Evolutionary conservation across 176 grass and related monocot genomes (phyloP).

Genomic region (Aechmea fasciata): DNA sequence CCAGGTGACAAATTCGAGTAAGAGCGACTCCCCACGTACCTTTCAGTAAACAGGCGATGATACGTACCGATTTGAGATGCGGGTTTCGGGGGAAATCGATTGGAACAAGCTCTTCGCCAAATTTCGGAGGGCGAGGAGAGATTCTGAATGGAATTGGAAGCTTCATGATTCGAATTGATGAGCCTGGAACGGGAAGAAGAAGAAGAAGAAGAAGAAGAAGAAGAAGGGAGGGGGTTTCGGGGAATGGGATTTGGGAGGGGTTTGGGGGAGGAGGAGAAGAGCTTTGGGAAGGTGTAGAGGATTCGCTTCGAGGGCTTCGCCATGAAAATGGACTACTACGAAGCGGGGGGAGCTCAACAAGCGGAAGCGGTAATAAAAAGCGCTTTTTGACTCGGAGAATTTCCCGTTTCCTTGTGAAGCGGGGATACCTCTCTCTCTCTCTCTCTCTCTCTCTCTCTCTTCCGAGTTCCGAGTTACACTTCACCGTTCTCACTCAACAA

Average conservation of each 20-base stretch:
- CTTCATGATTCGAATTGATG: neutral
- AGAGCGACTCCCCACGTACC: neutral
- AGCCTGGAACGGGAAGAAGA: neutral
- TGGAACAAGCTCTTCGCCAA: slow-evolving; percentile 10
- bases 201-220: neutral
- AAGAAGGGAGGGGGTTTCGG: neutral
- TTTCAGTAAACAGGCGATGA: slow-evolving; percentile 15
- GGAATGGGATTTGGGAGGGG: slow-evolving; percentile 1
- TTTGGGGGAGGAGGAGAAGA: slow-evolving; percentile 12
- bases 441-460: too few relatives aligned
- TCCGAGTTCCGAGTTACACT: too few relatives aligned
- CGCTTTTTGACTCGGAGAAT: too few relatives aligned
- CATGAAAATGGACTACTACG: slow-evolving; percentile 14
- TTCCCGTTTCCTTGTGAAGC: too few relatives aligned
- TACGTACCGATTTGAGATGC: slow-evolving; percentile 13
- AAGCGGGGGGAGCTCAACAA: too few relatives aligned
- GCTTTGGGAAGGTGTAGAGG: slow-evolving; percentile 25
- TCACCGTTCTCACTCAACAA: too few relatives aligned
- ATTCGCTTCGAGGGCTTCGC: slow-evolving; percentile 31
- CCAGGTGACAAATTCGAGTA: slow-evolving; percentile 6
- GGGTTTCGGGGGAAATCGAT: neutral
- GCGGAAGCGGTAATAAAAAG: too few relatives aligned
- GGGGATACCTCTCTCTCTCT: too few relatives aligned
- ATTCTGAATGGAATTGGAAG: neutral
- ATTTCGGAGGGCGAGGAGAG: slow-evolving; percentile 16